Evolutionary conservation across 192 early-diverging fungal species (phyloP).

Genomic region (Kappamyces sp.): DNA sequence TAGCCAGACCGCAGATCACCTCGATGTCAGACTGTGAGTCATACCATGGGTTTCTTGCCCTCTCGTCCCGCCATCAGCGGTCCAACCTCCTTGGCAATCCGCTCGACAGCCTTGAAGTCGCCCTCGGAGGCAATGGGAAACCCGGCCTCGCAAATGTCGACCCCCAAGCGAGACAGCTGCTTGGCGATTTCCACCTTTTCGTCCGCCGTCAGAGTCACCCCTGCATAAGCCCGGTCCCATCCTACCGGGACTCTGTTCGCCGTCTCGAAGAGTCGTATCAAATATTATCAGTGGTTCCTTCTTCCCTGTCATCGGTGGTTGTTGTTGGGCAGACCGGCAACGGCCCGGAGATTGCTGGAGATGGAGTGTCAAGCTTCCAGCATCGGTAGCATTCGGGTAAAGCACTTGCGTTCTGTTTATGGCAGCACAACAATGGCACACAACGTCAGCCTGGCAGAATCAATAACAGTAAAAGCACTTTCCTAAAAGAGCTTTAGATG

Average conservation of each 20-base stretch:
- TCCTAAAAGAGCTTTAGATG: conserved; percentile 4
- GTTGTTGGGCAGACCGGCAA: neutral
- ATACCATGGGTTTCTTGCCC: conserved; percentile 75
- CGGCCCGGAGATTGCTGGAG: neutral
- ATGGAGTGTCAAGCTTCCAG: neutral
- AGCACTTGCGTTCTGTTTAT: conserved; percentile 1
- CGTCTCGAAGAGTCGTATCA: conserved; percentile 94
- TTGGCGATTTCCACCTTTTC: conserved; percentile 95
- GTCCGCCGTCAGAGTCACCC: conserved; percentile 83
- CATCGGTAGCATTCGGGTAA: conserved; percentile 3
- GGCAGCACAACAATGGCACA: conserved; percentile 9
- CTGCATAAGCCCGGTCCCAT: conserved; percentile 17
- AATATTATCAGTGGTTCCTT: conserved; percentile 86
- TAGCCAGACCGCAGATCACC: conserved; percentile 83
- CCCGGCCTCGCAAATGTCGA: conserved; percentile 93
- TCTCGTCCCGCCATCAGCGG: conserved; percentile 73
- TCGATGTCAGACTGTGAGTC: conserved; percentile 23
- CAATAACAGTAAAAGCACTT: neutral
- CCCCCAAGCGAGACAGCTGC: conserved; percentile 87
- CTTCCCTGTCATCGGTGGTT: neutral
- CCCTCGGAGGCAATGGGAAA: conserved; percentile 91
- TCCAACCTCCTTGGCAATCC: conserved; percentile 90
- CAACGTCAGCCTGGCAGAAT: neutral
- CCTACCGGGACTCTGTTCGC: conserved; percentile 80
- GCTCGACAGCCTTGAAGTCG: conserved; percentile 91